A percentile compares a stretch with the other conserved stretches of the same genome.
Conservation (phyloP, 2,329 filamentous ascomycete genomes). For the Monilinia aucupariae region DNA sequence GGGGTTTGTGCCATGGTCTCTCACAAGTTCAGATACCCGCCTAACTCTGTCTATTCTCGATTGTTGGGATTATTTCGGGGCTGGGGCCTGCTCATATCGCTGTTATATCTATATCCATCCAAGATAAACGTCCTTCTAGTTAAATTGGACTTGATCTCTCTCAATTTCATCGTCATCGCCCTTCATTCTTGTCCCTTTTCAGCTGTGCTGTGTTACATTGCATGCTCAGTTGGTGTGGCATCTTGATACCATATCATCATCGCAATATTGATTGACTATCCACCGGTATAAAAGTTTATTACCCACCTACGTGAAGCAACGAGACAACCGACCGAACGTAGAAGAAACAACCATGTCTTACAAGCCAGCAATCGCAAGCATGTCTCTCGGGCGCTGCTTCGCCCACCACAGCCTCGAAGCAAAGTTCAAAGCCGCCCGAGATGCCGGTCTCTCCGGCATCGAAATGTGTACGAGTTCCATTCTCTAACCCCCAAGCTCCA, state of each 20-base stretch:
- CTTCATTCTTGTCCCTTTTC: too few relatives aligned
- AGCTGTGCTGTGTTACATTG: neutral
- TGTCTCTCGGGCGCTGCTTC: slow-evolving; percentile 58
- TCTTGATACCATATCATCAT: neutral
- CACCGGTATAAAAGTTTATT: neutral
- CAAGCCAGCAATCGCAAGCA: slow-evolving; percentile 66
- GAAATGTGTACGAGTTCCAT: slow-evolving; percentile 50
- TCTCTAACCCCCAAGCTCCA: neutral
- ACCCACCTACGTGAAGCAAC: neutral
- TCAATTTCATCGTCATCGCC: neutral
- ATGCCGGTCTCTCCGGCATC: slow-evolving; percentile 61
- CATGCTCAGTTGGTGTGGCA: neutral
- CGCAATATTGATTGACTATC: neutral
- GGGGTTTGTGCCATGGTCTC: neutral
- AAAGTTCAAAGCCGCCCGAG: slow-evolving; percentile 64
- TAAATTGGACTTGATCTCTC: neutral
- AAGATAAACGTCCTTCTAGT: neutral
- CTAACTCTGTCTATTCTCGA: neutral
- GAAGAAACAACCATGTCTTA: slow-evolving; percentile 42
- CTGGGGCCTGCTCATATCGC: neutral
- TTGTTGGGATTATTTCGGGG: neutral
- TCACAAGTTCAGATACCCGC: neutral
- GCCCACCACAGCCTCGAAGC: slow-evolving; percentile 51
- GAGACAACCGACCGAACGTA: too few relatives aligned
- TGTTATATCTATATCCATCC: neutral